Conservation (phyloP, 768 basidiomycete genomes). For the Cystoderma amianthinum region DNA sequence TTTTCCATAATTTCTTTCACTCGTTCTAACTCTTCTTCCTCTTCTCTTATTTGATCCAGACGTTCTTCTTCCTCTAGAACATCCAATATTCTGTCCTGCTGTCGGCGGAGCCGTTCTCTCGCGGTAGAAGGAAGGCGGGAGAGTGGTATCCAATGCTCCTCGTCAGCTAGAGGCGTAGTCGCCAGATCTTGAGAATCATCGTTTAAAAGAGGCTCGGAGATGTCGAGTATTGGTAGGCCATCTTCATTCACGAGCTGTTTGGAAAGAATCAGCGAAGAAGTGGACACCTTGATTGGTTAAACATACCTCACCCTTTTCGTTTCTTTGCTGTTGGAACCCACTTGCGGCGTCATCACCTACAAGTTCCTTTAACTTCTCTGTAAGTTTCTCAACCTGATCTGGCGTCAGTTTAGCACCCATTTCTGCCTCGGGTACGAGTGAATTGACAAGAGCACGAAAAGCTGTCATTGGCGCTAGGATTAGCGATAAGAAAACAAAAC, state of each 20-base stretch:
- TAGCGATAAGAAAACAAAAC: no score
- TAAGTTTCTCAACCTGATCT: slow-evolving; percentile 46
- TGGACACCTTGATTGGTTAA: slow-evolving; percentile 7
- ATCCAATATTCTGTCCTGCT: slow-evolving; percentile 61
- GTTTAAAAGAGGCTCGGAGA: slow-evolving; percentile 49
- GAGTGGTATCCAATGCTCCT: slow-evolving; percentile 40
- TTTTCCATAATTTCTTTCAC: slow-evolving; percentile 41
- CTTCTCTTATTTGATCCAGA: slow-evolving; percentile 31
- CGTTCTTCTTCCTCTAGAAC: slow-evolving; percentile 67
- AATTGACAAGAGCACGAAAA: slow-evolving; percentile 31
- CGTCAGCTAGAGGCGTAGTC: slow-evolving; percentile 20
- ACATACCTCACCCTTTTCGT: slow-evolving; percentile 63
- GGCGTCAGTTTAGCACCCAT: slow-evolving; percentile 26
- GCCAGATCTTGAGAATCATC: slow-evolving; percentile 8
- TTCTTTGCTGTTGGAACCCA: slow-evolving; percentile 25
- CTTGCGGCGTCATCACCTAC: slow-evolving; percentile 35
- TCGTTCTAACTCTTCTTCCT: slow-evolving; percentile 29
- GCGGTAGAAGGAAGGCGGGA: slow-evolving; percentile 36
- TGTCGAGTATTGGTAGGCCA: slow-evolving; percentile 73
- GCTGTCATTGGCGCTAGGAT: no score
- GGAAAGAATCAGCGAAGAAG: slow-evolving; percentile 10
- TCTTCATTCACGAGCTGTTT: slow-evolving; percentile 71
- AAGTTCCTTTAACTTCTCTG: slow-evolving; percentile 54
- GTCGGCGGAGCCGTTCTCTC: slow-evolving; percentile 42
- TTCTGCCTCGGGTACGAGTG: slow-evolving; percentile 25